These are phyloP conservation scores for Knufia fluminis DNA, from an alignment of 2,329 filamentous ascomycete genomes.

Conservation along the genomic window DNA sequence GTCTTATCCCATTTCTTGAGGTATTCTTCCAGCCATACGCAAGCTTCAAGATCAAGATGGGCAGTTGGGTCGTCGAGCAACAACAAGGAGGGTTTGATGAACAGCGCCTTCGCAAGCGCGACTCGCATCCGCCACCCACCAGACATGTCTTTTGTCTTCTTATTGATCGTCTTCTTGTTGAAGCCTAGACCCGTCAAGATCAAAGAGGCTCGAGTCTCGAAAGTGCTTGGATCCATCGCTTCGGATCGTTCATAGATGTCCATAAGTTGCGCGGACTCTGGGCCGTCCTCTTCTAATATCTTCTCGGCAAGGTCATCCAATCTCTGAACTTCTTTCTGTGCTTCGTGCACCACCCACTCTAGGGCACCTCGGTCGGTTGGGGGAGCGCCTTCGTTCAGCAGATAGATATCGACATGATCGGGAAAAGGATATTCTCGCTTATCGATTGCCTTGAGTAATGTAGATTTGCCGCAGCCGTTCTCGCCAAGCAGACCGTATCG, in stretches of 20 bases:
- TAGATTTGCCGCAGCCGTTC: conserved; percentile 99
- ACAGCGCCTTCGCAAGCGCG: conserved; percentile 90
- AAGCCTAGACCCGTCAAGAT: conserved; percentile 98
- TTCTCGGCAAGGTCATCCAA: conserved; percentile 83
- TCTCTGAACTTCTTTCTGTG: conserved; percentile 82
- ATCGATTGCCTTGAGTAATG: conserved; percentile 89
- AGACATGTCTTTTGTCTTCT: conserved; percentile 99
- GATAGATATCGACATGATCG: conserved; percentile 94
- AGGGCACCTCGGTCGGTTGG: conserved; percentile 81
- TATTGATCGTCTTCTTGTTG: conserved; percentile 95
- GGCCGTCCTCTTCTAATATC: conserved; percentile 82
- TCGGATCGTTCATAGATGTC: conserved; percentile 98
- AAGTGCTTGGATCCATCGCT: conserved; percentile 96
- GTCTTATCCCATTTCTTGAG: conserved; percentile 99
- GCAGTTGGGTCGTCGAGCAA: conserved; percentile 97
- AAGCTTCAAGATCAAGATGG: conserved; percentile 98
- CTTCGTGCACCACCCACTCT: conserved; percentile 94
- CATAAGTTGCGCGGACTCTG: conserved; percentile 80
- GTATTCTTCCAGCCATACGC: conserved; percentile 99
- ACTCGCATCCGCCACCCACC: conserved; percentile 99
- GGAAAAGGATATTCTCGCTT: conserved; percentile 92
- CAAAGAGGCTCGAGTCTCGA: conserved; percentile 86
- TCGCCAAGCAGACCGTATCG: conserved; percentile 93
- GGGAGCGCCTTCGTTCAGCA: conserved; percentile 93
- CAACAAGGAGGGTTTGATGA: conserved; percentile 93